A percentile compares a stretch with the other conserved stretches of the same genome.
Evolutionary conservation across 768 basidiomycete species (phyloP).

Genomic region (Suillus paluster): DNA sequence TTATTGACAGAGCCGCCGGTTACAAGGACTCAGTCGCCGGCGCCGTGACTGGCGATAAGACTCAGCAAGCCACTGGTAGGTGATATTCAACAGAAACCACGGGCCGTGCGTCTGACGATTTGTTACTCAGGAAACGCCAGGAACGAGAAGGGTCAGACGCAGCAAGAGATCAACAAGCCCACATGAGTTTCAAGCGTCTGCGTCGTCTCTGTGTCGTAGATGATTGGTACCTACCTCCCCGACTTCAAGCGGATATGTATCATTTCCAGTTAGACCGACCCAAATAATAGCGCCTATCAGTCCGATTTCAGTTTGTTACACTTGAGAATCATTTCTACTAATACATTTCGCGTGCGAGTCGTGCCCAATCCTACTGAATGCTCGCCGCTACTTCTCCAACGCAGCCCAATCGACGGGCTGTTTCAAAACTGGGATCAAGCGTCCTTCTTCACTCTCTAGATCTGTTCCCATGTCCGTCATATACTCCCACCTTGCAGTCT

Average conservation of each 20-base stretch:
- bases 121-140: constrained; percentile 48
- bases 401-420: constrained; percentile 67
- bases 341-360: no score
- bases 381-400: not conserved
- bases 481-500: constrained; percentile 91
- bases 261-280: not conserved
- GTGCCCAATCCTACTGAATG: not conserved
- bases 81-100: not conserved
- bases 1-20: constrained; percentile 47
- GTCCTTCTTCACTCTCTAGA: constrained; percentile 67
- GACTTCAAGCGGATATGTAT: not conserved
- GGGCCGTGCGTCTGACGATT: not conserved
- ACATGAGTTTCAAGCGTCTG: not conserved
- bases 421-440: constrained; percentile 62
- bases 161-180: constrained; percentile 57
- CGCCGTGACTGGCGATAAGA: constrained; percentile 57
- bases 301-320: not conserved
- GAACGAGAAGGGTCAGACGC: constrained; percentile 57
- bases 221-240: not conserved
- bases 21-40: constrained; percentile 60
- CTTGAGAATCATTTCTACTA: not conserved
- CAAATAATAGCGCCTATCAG: not conserved
- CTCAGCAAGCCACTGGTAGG: constrained; percentile 54
- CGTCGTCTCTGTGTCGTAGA: not conserved
- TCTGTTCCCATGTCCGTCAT: constrained; percentile 73